Evolutionary conservation across 495 filamentous ascomycete genomes (phyloP), one percentile per base, ranked within the genome.

Genomic region (Ramalina intermedia): DNA sequence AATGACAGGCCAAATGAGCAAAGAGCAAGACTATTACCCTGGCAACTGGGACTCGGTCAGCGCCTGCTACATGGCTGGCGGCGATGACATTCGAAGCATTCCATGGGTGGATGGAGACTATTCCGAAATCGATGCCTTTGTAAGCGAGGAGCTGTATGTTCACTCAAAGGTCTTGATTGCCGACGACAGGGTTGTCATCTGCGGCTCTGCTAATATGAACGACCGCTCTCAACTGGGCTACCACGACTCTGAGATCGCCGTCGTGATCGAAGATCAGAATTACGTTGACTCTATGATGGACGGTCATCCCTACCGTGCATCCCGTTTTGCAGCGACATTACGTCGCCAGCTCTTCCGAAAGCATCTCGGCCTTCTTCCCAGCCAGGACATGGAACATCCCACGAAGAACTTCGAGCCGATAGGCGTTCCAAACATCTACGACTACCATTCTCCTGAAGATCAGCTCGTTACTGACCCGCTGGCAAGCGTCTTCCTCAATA

Each of bases 131-230:
- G 71, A 90, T 61, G 85, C 87, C 3, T 95, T 88, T 57, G 89
- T 96, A 29, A 85, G 79, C 39, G 90, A 96, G 61, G 84, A 94
- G 64, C 80, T 96, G 20, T 96, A 96, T 62, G 81, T 95, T 50
- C 90, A 96, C 67, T 81, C 81, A 56, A 96, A 96, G 71, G 75
- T 95, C 35, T 76, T 95, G 53, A 90, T 96, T 61, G 89, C 89
- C 47, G 89, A 96, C 58, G 89, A 96, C 65, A 75, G 78, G 6
- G 66, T 86, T 44, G 90, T 87, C 26, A 89, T 96, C 61, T 87
- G 84, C 65, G 90, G 90, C 43, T 90, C 84, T 0, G 90, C 90
- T 33, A 96, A 96, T 63, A 65, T 96, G 38, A 96, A 96, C 66
- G 90, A 96, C 65, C 84, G 90, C 53, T 90, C 84, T 18, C 90